Conservation (phyloP, 1,139 yeast genomes). For the Pichia sp. region DNA sequence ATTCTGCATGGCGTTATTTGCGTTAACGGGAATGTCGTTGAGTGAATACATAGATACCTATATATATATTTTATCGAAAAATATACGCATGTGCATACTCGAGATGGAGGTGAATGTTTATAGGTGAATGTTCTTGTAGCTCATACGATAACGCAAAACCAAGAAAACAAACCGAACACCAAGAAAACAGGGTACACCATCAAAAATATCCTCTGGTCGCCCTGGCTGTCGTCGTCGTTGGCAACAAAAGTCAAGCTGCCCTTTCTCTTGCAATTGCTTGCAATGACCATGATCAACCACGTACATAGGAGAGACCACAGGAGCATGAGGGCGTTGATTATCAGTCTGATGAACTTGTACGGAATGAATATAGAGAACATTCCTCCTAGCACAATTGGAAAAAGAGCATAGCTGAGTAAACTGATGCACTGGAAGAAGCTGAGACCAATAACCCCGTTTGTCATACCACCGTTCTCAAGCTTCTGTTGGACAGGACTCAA, state of each 20-base stretch:
- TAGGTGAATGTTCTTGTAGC: too few species aligned
- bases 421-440: conserved; percentile 76
- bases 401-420: conserved; percentile 76
- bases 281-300: conserved; percentile 33
- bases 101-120: neutral
- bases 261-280: conserved; percentile 31
- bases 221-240: conserved; percentile 24
- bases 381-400: conserved; percentile 71
- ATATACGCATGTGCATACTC: neutral
- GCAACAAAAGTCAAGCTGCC: conserved; percentile 31
- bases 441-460: conserved; percentile 31
- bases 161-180: conserved; percentile 67
- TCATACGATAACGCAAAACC: conserved; percentile 73
- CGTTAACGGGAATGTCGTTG: too few species aligned
- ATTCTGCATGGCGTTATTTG: neutral
- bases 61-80: neutral
- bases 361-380: conserved; percentile 53
- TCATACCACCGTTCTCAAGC: conserved; percentile 27
- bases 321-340: conserved; percentile 50
- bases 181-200: conserved; percentile 80
- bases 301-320: conserved; percentile 70
- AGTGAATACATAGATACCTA: neutral
- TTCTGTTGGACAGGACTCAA: conserved; percentile 40
- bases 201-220: conserved; percentile 57
- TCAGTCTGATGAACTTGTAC: conserved; percentile 53